Evolutionary conservation across 371 early-diverging fungal species (phyloP).

Genomic region (Capniomyces stellatus): DNA sequence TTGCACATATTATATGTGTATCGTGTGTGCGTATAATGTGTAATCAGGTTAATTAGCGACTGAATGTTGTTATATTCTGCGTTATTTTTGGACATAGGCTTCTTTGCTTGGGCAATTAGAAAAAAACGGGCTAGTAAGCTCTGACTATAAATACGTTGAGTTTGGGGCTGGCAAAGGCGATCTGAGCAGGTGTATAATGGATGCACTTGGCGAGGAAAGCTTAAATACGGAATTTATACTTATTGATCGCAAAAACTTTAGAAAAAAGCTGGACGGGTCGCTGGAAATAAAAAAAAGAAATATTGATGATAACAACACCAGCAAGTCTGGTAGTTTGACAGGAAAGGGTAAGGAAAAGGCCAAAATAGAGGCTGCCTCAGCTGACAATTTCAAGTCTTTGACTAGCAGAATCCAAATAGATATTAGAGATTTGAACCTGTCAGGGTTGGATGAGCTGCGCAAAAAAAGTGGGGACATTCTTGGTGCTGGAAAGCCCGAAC

Average conservation of each 20-base stretch:
- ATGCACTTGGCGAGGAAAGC: constrained; percentile 1
- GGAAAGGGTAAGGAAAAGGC: not conserved
- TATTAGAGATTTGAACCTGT: constrained; percentile 60
- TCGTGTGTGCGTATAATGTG: no score
- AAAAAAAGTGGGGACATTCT: constrained; percentile 4
- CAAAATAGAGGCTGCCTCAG: constrained; percentile 4
- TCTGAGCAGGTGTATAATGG: constrained; percentile 8
- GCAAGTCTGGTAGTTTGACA: not conserved
- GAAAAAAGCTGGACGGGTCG: constrained; percentile 31
- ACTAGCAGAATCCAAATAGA: constrained; percentile 48
- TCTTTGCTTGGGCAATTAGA: constrained; percentile 67
- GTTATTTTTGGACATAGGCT: no score
- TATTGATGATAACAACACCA: not conserved
- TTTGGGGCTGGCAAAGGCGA: constrained; percentile 68
- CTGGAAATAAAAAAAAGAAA: not conserved
- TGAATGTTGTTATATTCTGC: no score
- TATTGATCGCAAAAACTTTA: constrained; percentile 58
- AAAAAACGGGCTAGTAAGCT: constrained; percentile 31
- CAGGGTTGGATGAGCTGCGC: constrained; percentile 25
- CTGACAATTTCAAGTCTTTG: not conserved
- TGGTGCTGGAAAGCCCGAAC: constrained; percentile 8
- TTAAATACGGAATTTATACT: constrained; percentile 32
- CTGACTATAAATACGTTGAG: constrained; percentile 43
- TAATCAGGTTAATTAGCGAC: no score
- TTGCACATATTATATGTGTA: no score